Conservation (phyloP, 129 eudicot species). For the Artemisia annua region DNA sequence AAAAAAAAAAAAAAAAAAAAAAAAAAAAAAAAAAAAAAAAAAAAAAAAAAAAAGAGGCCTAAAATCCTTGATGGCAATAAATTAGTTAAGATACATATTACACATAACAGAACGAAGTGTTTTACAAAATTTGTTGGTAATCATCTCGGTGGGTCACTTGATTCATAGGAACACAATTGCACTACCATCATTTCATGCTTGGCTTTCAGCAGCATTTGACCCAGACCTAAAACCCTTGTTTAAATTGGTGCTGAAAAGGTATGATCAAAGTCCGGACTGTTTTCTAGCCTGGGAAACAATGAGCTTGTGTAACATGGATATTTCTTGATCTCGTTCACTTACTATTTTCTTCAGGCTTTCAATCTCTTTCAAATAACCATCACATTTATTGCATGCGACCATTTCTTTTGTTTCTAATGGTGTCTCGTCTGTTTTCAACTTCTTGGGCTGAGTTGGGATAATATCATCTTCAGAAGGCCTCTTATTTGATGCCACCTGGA, state of each 20-base stretch:
- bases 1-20: too few species aligned
- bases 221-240: neutral
- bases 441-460: constrained; percentile 37
- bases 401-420: constrained; percentile 21
- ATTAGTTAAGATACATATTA: constrained; percentile 18
- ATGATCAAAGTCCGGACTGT: constrained; percentile 46
- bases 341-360: constrained; percentile 41
- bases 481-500: constrained; percentile 48
- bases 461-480: constrained; percentile 49
- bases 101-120: constrained; percentile 1
- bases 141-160: neutral
- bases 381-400: constrained; percentile 28
- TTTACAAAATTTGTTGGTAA: constrained; percentile 8
- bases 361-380: constrained; percentile 49
- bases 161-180: neutral
- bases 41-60: too few species aligned
- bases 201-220: constrained; percentile 2
- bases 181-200: constrained; percentile 7
- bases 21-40: too few species aligned
- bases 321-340: constrained; percentile 58
- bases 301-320: constrained; percentile 57
- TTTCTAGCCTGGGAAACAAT: constrained; percentile 64
- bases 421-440: constrained; percentile 40
- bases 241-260: neutral
- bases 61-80: neutral